A percentile compares a stretch with the other conserved stretches of the same genome.
phyloP scores from a whole-genome alignment of 371 early-diverging fungal species.

The Rhizopus sp. region DNA sequence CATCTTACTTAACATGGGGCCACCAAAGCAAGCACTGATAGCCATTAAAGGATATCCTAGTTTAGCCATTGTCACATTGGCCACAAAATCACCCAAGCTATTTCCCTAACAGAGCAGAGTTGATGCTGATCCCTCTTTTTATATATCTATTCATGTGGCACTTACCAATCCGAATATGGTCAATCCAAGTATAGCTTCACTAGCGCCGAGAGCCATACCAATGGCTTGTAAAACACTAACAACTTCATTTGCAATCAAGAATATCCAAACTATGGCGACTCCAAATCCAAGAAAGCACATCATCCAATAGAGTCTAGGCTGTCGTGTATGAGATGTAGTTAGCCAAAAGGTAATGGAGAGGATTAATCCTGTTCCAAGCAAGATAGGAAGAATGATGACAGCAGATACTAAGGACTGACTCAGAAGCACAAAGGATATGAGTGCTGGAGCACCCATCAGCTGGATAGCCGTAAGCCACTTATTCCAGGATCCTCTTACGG shows the following conservation, averaged over 20 bases:
- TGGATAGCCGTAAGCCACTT: constrained; percentile 54
- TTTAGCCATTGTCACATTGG: constrained; percentile 80
- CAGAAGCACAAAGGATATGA: constrained; percentile 37
- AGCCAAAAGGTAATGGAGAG: constrained; percentile 25
- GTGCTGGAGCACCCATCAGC: constrained; percentile 38
- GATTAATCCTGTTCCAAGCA: constrained; percentile 20
- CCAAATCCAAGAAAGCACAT: constrained; percentile 73
- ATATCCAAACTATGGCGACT: constrained; percentile 78
- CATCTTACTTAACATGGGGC: constrained; percentile 76
- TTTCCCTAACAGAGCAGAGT: constrained; percentile 64
- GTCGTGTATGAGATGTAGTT: constrained; percentile 31
- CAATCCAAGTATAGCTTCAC: constrained; percentile 80
- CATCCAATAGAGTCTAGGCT: constrained; percentile 45
- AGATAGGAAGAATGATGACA: constrained; percentile 29
- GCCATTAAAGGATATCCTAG: constrained; percentile 88
- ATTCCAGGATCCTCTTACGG: constrained; percentile 33
- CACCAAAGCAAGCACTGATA: constrained; percentile 84
- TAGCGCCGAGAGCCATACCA: constrained; percentile 74
- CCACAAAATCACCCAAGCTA: constrained; percentile 82
- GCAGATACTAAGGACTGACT: constrained; percentile 22
- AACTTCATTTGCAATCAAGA: constrained; percentile 81
- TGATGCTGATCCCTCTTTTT: not conserved
- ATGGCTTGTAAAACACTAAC: constrained; percentile 79
- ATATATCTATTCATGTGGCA: not conserved
- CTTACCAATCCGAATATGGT: constrained; percentile 81